These are phyloP conservation scores for Barnettozyma wickerhamii DNA, from an alignment of 805 yeast genomes.

Conservation along the genomic window DNA sequence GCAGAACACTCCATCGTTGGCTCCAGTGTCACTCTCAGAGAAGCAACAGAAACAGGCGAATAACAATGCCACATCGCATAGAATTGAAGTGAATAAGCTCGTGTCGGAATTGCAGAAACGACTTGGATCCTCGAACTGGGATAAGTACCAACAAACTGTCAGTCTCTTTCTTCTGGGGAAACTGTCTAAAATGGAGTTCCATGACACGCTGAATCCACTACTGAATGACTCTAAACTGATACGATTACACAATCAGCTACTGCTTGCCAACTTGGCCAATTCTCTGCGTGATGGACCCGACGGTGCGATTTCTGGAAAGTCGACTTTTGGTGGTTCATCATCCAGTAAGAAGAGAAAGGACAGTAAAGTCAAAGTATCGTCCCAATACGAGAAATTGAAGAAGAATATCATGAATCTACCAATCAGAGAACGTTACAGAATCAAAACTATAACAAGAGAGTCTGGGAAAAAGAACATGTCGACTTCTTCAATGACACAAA, in stretches of 20 bases:
- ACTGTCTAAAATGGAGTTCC: conserved; percentile 71
- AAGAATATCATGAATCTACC: conserved; percentile 85
- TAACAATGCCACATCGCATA: conserved; percentile 12
- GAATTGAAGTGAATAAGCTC: conserved; percentile 60
- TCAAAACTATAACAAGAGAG: conserved; percentile 78
- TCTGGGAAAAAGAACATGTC: conserved; percentile 74
- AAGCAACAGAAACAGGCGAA: neutral
- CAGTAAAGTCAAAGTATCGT: conserved; percentile 45
- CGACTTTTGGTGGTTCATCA: conserved; percentile 46
- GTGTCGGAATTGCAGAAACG: conserved; percentile 69
- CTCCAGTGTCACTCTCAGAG: neutral
- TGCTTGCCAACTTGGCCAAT: conserved; percentile 80
- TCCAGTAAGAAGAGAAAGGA: conserved; percentile 46
- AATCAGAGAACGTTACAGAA: conserved; percentile 75
- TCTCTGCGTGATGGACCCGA: conserved; percentile 76
- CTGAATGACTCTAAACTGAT: conserved; percentile 33
- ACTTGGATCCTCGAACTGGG: conserved; percentile 72
- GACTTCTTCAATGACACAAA: conserved; percentile 62
- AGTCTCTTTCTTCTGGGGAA: conserved; percentile 75
- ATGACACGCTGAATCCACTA: conserved; percentile 51
- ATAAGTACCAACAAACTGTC: conserved; percentile 73
- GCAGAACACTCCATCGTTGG: neutral
- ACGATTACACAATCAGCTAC: conserved; percentile 75
- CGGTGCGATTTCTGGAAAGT: conserved; percentile 24
- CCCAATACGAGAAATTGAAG: conserved; percentile 79